These are phyloP conservation scores for Cryptococcus hybrid DNA, from an alignment of 1,284 basidiomycete genomes.

Conservation along the genomic window DNA sequence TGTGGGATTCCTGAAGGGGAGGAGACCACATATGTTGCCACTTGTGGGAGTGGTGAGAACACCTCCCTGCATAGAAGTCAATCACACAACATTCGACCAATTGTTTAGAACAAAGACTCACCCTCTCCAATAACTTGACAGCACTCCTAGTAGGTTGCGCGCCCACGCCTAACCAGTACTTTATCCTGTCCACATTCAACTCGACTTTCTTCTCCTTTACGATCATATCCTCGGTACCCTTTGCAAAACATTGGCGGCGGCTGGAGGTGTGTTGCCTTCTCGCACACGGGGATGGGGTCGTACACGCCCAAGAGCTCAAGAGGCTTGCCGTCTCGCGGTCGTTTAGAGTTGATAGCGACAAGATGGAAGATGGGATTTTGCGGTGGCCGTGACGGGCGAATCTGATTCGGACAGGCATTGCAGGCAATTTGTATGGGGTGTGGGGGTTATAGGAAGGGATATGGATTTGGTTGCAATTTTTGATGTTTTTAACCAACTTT, in stretches of 20 bases:
- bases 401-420: conserved; percentile 76
- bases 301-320: conserved; percentile 87
- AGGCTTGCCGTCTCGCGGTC: conserved; percentile 81
- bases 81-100: neutral
- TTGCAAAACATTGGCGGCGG: conserved; percentile 44
- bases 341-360: conserved; percentile 72
- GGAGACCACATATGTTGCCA: conserved; percentile 43
- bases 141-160: conserved; percentile 79
- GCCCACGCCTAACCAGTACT: conserved; percentile 82
- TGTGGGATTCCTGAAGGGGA: neutral
- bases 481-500: too few species aligned
- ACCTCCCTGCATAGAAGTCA: conserved; percentile 28
- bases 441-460: neutral
- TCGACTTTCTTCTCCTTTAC: conserved; percentile 67
- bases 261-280: conserved; percentile 20
- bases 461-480: too few species aligned
- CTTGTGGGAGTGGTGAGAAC: conserved; percentile 37
- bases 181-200: conserved; percentile 88
- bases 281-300: conserved; percentile 59
- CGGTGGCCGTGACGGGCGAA: conserved; percentile 79
- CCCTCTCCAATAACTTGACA: conserved; percentile 73
- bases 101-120: conserved; percentile 52
- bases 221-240: conserved; percentile 7
- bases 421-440: neutral
- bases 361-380: conserved; percentile 82